phyloP scores from a whole-genome alignment of 768 basidiomycete species.

The Termitomyces heimii region DNA sequence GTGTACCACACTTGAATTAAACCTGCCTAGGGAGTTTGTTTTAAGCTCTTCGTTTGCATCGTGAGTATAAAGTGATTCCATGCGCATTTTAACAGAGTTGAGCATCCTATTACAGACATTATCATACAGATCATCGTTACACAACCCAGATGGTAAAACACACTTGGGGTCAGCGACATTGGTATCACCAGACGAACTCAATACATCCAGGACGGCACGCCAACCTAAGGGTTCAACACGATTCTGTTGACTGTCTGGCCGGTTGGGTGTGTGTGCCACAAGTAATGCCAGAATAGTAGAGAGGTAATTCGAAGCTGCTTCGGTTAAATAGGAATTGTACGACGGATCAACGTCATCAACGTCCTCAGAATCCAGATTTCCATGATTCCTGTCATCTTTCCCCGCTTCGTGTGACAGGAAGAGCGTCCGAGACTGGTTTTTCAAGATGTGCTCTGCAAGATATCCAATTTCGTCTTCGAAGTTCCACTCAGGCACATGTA shows the following conservation, averaged over 20 bases:
- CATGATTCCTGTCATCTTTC: not conserved
- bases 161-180: slow-evolving; percentile 29
- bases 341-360: slow-evolving; percentile 19
- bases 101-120: slow-evolving; percentile 14
- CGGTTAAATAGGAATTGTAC: slow-evolving; percentile 32
- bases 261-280: slow-evolving; percentile 48
- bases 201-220: slow-evolving; percentile 53
- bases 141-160: slow-evolving; percentile 14
- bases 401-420: slow-evolving; percentile 8
- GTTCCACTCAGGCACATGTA: slow-evolving; percentile 62
- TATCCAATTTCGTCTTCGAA: slow-evolving; percentile 62
- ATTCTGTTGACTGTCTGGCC: slow-evolving; percentile 57
- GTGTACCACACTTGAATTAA: not conserved
- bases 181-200: slow-evolving; percentile 34
- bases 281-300: slow-evolving; percentile 48
- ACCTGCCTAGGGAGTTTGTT: slow-evolving; percentile 11
- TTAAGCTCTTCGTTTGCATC: not conserved
- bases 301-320: slow-evolving; percentile 38
- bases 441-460: slow-evolving; percentile 35
- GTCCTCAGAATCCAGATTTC: slow-evolving; percentile 12
- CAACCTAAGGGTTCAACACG: slow-evolving; percentile 58
- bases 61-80: slow-evolving; percentile 10
- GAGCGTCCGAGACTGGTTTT: slow-evolving; percentile 11
- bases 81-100: slow-evolving; percentile 14
- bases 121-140: slow-evolving; percentile 2